Evolutionary conservation across 768 basidiomycete species (phyloP), one percentile per base, ranked within the genome.

Genomic region (Sporobolomyces pararoseus): DNA sequence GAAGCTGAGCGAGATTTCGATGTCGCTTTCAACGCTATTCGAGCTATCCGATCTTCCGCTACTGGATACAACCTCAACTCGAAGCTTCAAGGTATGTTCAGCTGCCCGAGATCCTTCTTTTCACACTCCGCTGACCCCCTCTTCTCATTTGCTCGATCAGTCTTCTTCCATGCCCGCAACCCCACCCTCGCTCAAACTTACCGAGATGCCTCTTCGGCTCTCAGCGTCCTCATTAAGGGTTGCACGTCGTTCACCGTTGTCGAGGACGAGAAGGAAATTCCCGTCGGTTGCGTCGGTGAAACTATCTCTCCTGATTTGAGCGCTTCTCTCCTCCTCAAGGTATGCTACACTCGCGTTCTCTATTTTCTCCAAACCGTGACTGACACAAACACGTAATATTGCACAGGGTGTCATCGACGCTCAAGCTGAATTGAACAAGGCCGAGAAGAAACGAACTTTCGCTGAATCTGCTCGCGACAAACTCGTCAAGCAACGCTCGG

Each of bases 31-130:
- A 83, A 84, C 39, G 86, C 86, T 3, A 83, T 96, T 78, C 88
- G 87, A 78, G 81, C 88, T 6, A 87, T 88, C 13, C 87, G 95
- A 34, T 93, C 90, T 6, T 82, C 96, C 46, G 88, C 92, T 23
- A 90, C 90, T 4, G 88, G 88, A 7, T 98, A 96, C 80, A 91
- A 88, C 79, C 80, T 99, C 49, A 91, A 90, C 77, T 86, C 81
- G 49, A 88, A 92, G 75, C 87, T 94, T 25, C 90, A 92, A 78
- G 81, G 90, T 90, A 75, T 31, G 86, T 80, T 12, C 34, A 39
- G 70, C 25, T 32, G 44, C 47, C 1, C 39, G 34, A 9, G 10
- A 9, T 42, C 10, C 17, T 19, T 14, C 23, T 31, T 35, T 31
- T 4, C 13, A 17, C 16, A 14, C 55, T 29, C n/a, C n/a, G 0